A percentile compares a stretch with the other conserved stretches of the same genome.
phyloP scores from a whole-genome alignment of 169 alveolate species.

The Theileria annulata region DNA sequence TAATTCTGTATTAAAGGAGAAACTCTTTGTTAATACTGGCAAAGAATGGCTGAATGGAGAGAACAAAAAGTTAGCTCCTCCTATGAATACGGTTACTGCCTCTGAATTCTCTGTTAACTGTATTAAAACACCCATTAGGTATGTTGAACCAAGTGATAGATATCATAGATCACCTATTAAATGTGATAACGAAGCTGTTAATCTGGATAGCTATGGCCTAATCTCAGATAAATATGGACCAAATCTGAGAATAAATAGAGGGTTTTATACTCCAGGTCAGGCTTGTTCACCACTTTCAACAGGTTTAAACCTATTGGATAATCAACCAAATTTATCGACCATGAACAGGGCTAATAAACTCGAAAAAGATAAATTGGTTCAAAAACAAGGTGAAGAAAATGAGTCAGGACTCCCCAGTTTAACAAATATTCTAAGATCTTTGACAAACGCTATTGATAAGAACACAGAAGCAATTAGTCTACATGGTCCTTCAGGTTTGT shows the following conservation, averaged over 20 bases:
- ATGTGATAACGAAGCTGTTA: background rate
- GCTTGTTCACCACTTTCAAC: conserved; percentile 3
- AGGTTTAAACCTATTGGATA: background rate
- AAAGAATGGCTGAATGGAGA: background rate
- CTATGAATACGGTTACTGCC: background rate
- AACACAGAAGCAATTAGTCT: conserved; percentile 8
- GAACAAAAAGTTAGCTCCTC: background rate
- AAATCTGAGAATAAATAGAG: background rate
- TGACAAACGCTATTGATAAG: background rate
- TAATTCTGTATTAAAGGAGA: background rate
- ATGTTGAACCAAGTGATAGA: background rate
- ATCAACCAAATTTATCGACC: background rate
- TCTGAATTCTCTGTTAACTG: background rate
- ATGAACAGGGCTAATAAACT: background rate
- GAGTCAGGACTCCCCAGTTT: background rate
- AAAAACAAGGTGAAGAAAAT: background rate
- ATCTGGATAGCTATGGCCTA: background rate
- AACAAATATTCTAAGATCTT: conserved; percentile 1
- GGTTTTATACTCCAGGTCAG: conserved; percentile 1
- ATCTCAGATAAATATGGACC: background rate
- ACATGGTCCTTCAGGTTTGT: background rate
- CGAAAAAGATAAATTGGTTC: background rate
- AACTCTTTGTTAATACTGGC: background rate
- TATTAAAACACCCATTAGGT: background rate
- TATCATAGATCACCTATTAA: background rate